phyloP scores from a whole-genome alignment of 179 eudicot species.

The Silene coronaria region DNA sequence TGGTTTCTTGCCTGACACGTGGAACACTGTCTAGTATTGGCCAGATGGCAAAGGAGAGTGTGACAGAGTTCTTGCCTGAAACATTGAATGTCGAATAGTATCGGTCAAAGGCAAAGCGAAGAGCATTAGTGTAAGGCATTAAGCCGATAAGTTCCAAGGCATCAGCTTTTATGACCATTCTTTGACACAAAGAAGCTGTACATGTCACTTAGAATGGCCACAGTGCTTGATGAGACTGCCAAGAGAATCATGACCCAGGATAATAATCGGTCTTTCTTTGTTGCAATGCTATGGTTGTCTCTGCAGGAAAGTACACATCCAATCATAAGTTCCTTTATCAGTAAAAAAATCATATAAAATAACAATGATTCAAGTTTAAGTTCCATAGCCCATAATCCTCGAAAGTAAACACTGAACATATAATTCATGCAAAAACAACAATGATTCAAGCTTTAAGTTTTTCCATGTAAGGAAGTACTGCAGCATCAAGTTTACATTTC shows the following conservation, averaged over 20 bases:
- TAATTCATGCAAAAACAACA: neutral
- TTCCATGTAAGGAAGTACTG: neutral
- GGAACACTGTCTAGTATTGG: neutral
- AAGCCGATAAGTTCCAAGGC: neutral
- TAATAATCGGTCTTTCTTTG: constrained; percentile 52
- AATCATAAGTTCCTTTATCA: neutral
- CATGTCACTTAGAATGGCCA: constrained; percentile 65
- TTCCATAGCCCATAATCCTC: neutral
- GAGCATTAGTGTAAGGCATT: neutral
- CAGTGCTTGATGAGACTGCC: constrained; percentile 70
- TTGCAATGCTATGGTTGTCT: constrained; percentile 50
- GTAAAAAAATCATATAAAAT: too few relatives aligned
- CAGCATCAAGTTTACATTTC: neutral
- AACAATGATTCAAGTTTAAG: neutral
- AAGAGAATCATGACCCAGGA: constrained; percentile 68
- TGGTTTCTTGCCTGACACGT: neutral
- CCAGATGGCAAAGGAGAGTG: neutral
- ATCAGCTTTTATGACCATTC: constrained; percentile 21
- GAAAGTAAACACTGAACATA: neutral
- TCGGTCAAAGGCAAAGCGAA: neutral
- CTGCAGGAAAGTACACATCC: constrained; percentile 31
- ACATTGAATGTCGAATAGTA: neutral
- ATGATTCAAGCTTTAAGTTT: neutral
- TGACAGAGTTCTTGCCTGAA: neutral
- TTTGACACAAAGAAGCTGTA: constrained; percentile 41